Base-by-base conservation (phyloP, 805 yeast species). In the Teunomyces atbi region DNA sequence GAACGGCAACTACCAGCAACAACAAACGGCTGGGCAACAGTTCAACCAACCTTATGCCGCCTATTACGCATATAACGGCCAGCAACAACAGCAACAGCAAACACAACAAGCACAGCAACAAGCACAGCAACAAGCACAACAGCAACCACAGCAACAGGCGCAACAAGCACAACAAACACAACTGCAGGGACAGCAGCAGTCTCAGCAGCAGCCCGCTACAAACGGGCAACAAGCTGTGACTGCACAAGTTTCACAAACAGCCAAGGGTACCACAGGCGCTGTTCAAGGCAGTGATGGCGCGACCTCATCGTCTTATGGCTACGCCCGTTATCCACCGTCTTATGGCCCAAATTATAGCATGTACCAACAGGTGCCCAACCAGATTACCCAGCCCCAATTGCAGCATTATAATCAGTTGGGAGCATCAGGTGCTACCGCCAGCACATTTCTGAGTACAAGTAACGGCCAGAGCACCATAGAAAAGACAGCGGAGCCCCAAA, bases 291-390 rank as follows among this genome's bases (percentile, higher is more conserved):
- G 56, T 1, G 50, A 43, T 16, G 48, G 55, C 4, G 44, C 49
- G 10, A 28, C 48, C 36, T 28, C 42, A 28, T 42, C 37, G 45
- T 19, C 42, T 29, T 44, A 34, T 40, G 45, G 39, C 28, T 50
- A 49, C 21, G 43, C 49, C 11, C 69, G 72, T 54, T 66, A 64
- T 45, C 62, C 62, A 3, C 67, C 69, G 40, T 62, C 64, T 12
- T 56, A 49, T 28, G 59, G 57, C 13, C 52, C 57, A 28, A 55
- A 50, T 41, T 57, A 54, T 39, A 51, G 52, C 20, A 46, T 56
- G 52, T 59, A 57, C 42, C 63, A 54, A 45, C 61, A 52, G 44
- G 46, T 56, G 32, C 62, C 61, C 35, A 52, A 47, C 36, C 74
- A 62, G 50, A 57, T 57, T 42, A 47, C 57, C 48, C 63, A 59